Evolutionary conservation across 208 protist genomes (phyloP), one percentile per base, ranked within the genome.

Genomic region (Sergeia podlipaevii): DNA sequence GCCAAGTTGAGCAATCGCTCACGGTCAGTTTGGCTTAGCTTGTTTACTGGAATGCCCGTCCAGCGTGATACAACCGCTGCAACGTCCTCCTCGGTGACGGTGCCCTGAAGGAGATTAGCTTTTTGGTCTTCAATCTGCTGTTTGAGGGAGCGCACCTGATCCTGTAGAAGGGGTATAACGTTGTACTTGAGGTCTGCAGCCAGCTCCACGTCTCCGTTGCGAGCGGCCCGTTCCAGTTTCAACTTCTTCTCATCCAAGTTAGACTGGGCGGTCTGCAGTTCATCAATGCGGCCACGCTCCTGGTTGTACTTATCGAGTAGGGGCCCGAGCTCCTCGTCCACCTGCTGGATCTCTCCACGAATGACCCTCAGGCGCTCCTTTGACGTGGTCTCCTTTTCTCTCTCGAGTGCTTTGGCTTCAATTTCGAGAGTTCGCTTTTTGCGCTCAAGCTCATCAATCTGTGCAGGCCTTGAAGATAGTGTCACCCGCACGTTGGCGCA

Each of bases 151-250:
- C 65, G 65, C 26, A 98, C 77, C 11, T 58, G 65, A 37, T 95
- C 78, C 48, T 97, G 77, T 2, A 99, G 48, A 18, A 97, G 78
- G 7, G 98, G 98, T 24, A 99, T 98, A 20, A 85, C 92, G 61
- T 87, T 88, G 81, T 99, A 99, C 52, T 89, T 78, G 36, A 99
- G 80, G 51, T 99, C 97, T 1, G 95, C 92, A 0, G 93, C 98
- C 2, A 72, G 46, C 36, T 72, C 70, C 57, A 97, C 86, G 63
- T 99, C 95, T 8, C 82, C 51, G n/a, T 62, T 73, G 24, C 96
- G 79, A 62, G 96, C 78, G 4, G 97, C 97, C 13, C 81, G 54
- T 36, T 92, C 81, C 3, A 99, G 54, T 63, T 98, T 97, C 41
- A 73, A 69, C 43, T 82, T 73, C 53, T 88, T 86, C 43, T 84